These are phyloP conservation scores for Ceratocystis papillata DNA, from an alignment of 2,329 filamentous ascomycete species.

Conservation along the genomic window DNA sequence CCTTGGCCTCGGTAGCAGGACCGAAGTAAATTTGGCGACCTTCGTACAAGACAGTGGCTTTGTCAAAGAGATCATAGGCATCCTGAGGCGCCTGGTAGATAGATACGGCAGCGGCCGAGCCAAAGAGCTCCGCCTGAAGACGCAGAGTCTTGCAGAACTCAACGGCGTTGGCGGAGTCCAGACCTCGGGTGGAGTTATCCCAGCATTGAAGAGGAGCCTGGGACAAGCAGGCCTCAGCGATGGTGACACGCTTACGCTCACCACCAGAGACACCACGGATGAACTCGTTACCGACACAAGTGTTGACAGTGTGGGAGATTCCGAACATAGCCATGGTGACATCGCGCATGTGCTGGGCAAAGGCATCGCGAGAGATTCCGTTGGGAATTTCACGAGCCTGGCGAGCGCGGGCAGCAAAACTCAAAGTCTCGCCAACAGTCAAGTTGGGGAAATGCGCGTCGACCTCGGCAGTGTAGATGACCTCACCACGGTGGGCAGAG, in stretches of 20 bases:
- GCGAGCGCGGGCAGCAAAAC: slow-evolving; percentile 62
- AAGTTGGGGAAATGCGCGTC: slow-evolving; percentile 73
- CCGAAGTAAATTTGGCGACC: slow-evolving; percentile 55
- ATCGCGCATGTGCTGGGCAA: slow-evolving; percentile 54
- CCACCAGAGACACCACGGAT: slow-evolving; percentile 64
- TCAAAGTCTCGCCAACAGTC: slow-evolving; percentile 66
- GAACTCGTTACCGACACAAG: slow-evolving; percentile 63
- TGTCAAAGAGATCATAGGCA: slow-evolving; percentile 55
- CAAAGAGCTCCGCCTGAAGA: slow-evolving; percentile 55
- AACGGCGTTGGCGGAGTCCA: slow-evolving; percentile 64
- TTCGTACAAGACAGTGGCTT: slow-evolving; percentile 48
- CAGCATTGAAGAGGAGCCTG: slow-evolving; percentile 52
- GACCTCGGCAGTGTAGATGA: slow-evolving; percentile 76
- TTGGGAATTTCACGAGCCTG: slow-evolving; percentile 51
- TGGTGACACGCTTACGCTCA: slow-evolving; percentile 58
- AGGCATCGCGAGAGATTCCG: slow-evolving; percentile 44
- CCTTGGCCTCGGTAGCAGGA: slow-evolving; percentile 45
- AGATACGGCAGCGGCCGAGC: slow-evolving; percentile 55
- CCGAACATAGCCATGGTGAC: slow-evolving; percentile 68
- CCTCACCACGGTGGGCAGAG: slow-evolving; percentile 66
- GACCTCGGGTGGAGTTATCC: slow-evolving; percentile 63
- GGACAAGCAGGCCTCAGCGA: slow-evolving; percentile 50
- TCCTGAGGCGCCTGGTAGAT: slow-evolving; percentile 61
- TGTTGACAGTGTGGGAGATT: slow-evolving; percentile 62
- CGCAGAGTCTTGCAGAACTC: slow-evolving; percentile 64